Percentiles rank a stretch among this genome's conserved stretches.
Conservation (phyloP, 2,329 filamentous ascomycete genomes). For the Stagonosporopsis chrysanthemi region DNA sequence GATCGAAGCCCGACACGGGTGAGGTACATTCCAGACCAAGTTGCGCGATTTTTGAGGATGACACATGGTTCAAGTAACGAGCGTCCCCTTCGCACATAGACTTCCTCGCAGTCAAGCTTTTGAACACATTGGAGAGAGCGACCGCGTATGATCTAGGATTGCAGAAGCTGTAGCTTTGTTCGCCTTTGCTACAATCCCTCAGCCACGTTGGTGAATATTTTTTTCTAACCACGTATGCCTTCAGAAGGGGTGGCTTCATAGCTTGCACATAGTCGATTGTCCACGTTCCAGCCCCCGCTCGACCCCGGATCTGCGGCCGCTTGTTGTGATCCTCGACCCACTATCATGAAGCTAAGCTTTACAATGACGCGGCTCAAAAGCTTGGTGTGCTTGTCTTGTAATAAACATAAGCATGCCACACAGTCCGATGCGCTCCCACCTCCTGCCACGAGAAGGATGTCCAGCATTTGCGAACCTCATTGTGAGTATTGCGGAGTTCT, state of each 20-base stretch:
- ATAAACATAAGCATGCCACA: background rate
- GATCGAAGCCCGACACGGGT: slow-evolving; percentile 2
- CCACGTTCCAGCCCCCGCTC: slow-evolving; percentile 7
- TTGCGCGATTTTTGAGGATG: slow-evolving; percentile 14
- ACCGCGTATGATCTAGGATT: background rate
- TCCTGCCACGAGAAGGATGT: background rate
- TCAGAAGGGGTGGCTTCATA: background rate
- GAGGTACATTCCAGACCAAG: background rate
- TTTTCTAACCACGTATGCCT: background rate
- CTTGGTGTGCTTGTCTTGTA: slow-evolving; percentile 8
- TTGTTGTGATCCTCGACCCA: slow-evolving; percentile 3
- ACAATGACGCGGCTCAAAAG: slow-evolving; percentile 9
- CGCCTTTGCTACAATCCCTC: background rate
- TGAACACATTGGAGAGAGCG: too few relatives aligned
- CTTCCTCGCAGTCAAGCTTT: too few relatives aligned
- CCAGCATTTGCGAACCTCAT: too few relatives aligned
- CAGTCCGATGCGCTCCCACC: background rate
- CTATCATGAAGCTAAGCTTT: slow-evolving; percentile 10
- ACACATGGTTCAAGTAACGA: background rate
- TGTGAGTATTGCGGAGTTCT: too few relatives aligned
- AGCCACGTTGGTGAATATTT: background rate
- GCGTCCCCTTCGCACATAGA: too few relatives aligned
- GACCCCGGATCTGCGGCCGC: slow-evolving; percentile 7
- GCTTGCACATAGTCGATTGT: background rate
- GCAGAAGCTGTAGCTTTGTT: background rate